Conservation (phyloP, 352 stramenopile genomes). For the Globisporangium parvum region DNA sequence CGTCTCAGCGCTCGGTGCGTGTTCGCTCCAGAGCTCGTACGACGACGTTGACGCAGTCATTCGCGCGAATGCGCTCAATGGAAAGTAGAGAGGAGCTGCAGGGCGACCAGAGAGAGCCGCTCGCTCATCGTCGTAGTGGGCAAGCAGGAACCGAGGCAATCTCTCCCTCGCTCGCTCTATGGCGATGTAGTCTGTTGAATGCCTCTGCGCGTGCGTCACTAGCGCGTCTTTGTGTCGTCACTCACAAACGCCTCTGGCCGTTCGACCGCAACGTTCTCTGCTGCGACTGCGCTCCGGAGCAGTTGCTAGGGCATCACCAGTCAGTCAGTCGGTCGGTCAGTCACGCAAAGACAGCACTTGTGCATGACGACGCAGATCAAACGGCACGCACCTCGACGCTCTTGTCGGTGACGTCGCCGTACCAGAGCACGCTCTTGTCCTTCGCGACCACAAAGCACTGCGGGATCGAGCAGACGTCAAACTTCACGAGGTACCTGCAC, state of each 20-base stretch:
- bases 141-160: too few relatives aligned
- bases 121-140: too few relatives aligned
- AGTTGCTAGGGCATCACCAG: conserved; percentile 9
- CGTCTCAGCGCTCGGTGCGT: conserved; percentile 51
- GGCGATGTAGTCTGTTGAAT: too few relatives aligned
- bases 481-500: conserved; percentile 57
- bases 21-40: conserved; percentile 31
- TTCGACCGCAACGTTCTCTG: conserved; percentile 20
- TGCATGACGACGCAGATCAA: too few relatives aligned
- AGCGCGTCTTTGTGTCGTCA: neutral
- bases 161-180: too few relatives aligned
- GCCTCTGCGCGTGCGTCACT: too few relatives aligned
- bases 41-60: conserved; percentile 43
- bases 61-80: conserved; percentile 3
- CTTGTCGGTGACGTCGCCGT: conserved; percentile 32
- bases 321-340: neutral
- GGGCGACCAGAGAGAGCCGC: neutral
- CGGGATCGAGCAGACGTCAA: conserved; percentile 43
- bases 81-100: neutral
- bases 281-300: conserved; percentile 28
- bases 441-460: conserved; percentile 61
- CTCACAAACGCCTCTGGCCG: neutral
- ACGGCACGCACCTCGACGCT: conserved; percentile 28
- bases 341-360: too few relatives aligned
- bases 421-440: conserved; percentile 50